These are phyloP conservation scores for Poterioochromonas sp. DNA, from an alignment of 352 stramenopile species.

Conservation along the genomic window DNA sequence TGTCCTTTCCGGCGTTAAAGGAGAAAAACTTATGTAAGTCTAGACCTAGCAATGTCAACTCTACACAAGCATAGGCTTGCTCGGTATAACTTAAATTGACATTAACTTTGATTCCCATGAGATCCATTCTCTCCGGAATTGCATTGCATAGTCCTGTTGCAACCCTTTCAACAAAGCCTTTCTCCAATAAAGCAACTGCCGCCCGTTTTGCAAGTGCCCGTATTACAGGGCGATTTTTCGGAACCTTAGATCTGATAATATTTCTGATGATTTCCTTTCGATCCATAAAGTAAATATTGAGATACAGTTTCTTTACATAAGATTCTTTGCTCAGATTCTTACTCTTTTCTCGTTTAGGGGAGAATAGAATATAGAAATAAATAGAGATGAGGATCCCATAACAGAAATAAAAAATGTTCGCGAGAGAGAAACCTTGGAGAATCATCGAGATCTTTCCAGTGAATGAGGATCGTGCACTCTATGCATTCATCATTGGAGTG, in stretches of 20 bases:
- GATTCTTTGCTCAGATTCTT: not conserved
- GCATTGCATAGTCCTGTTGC: not conserved
- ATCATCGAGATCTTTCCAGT: too few species aligned
- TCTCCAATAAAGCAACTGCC: conserved; percentile 2
- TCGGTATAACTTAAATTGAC: not conserved
- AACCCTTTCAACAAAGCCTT: not conserved
- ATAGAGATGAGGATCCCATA: too few species aligned
- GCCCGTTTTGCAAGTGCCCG: conserved; percentile 3
- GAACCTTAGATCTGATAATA: not conserved
- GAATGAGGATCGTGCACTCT: too few species aligned
- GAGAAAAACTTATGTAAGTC: not conserved
- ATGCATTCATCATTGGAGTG: too few species aligned
- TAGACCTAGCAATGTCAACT: not conserved
- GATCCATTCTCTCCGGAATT: not conserved
- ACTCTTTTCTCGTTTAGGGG: too few species aligned
- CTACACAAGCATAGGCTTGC: not conserved
- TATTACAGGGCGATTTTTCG: not conserved
- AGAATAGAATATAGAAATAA: too few species aligned
- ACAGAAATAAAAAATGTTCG: too few species aligned
- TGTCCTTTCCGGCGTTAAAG: not conserved
- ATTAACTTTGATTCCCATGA: not conserved
- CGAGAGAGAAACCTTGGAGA: too few species aligned
- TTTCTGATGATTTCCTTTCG: not conserved
- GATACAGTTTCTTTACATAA: not conserved
- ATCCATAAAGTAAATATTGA: not conserved